A percentile compares a stretch with the other conserved stretches of the same genome.
phyloP scores from a whole-genome alignment of 352 stramenopile genomes.

The Phytophthora quininea region DNA sequence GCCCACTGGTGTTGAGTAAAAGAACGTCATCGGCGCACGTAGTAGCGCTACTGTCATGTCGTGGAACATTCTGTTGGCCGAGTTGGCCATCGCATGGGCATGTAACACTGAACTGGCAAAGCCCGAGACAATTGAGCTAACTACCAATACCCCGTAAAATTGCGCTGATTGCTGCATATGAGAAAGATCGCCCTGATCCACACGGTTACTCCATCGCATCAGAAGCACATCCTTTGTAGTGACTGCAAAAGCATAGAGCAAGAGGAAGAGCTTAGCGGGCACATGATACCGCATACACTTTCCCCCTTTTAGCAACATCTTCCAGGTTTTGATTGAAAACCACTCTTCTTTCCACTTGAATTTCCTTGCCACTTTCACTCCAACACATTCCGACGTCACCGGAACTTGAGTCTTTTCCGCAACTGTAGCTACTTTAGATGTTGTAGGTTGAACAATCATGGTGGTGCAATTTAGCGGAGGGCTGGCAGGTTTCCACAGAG shows the following conservation, averaged over 20 bases:
- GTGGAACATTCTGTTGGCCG: constrained; percentile 44
- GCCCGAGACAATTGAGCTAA: constrained; percentile 41
- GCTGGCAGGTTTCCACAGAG: constrained; percentile 29
- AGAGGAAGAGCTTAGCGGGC: constrained; percentile 34
- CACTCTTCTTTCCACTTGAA: constrained; percentile 37
- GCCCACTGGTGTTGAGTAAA: constrained; percentile 50
- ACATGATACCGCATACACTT: constrained; percentile 34
- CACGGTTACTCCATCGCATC: constrained; percentile 44
- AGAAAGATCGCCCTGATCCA: constrained; percentile 29
- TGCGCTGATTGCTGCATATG: constrained; percentile 34
- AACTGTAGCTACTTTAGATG: constrained; percentile 4
- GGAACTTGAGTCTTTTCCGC: constrained; percentile 18
- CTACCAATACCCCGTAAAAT: constrained; percentile 42
- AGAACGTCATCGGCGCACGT: constrained; percentile 50
- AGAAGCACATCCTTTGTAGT: constrained; percentile 45
- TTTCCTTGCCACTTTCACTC: constrained; percentile 22
- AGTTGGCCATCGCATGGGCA: constrained; percentile 37
- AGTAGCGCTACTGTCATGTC: constrained; percentile 52
- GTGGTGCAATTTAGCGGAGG: constrained; percentile 4
- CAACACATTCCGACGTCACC: constrained; percentile 34
- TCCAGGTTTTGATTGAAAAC: constrained; percentile 37
- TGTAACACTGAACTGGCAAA: constrained; percentile 43
- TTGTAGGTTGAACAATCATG: constrained; percentile 7
- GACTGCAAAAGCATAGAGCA: constrained; percentile 34
- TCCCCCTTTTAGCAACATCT: constrained; percentile 26